Conservation (phyloP, 2,329 filamentous ascomycete species). For the Tolypocladium album region DNA sequence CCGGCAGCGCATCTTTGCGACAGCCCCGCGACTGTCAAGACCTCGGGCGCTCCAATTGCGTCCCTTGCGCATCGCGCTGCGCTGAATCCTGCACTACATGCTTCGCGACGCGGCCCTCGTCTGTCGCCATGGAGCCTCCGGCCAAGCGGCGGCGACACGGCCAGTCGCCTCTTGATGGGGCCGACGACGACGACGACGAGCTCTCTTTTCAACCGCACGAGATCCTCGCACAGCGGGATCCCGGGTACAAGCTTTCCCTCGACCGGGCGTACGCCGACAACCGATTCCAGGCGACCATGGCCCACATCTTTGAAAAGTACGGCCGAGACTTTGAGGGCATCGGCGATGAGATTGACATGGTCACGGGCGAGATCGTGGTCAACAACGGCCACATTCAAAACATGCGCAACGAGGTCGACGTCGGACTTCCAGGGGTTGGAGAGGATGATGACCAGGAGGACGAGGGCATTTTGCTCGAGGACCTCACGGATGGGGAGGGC, state of each 20-base stretch:
- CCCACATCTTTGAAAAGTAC: slow-evolving; percentile 85
- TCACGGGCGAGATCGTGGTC: slow-evolving; percentile 72
- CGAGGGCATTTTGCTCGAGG: slow-evolving; percentile 21
- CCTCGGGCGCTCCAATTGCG: background rate
- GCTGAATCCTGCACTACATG: slow-evolving; percentile 1
- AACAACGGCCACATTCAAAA: slow-evolving; percentile 73
- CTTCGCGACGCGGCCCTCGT: background rate
- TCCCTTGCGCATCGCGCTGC: background rate
- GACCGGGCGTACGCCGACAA: slow-evolving; percentile 56
- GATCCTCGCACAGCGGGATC: slow-evolving; percentile 36
- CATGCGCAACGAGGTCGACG: slow-evolving; percentile 47
- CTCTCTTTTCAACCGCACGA: slow-evolving; percentile 36
- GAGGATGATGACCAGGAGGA: slow-evolving; percentile 16
- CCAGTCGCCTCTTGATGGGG: slow-evolving; percentile 22
- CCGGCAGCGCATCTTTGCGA: background rate
- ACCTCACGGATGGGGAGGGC: slow-evolving; percentile 15
- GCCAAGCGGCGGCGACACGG: slow-evolving; percentile 51
- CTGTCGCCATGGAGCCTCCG: slow-evolving; percentile 41
- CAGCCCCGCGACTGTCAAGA: background rate
- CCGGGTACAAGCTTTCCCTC: slow-evolving; percentile 46
- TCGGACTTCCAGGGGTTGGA: slow-evolving; percentile 18
- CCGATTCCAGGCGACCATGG: slow-evolving; percentile 73
- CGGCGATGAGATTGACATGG: slow-evolving; percentile 82
- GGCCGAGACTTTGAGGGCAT: slow-evolving; percentile 70
- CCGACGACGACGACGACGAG: slow-evolving; percentile 35